A percentile compares a stretch with the other conserved stretches of the same genome.
These are phyloP conservation scores for Omphalotus olearius DNA, from an alignment of 1,284 basidiomycete genomes.

Conservation along the genomic window DNA sequence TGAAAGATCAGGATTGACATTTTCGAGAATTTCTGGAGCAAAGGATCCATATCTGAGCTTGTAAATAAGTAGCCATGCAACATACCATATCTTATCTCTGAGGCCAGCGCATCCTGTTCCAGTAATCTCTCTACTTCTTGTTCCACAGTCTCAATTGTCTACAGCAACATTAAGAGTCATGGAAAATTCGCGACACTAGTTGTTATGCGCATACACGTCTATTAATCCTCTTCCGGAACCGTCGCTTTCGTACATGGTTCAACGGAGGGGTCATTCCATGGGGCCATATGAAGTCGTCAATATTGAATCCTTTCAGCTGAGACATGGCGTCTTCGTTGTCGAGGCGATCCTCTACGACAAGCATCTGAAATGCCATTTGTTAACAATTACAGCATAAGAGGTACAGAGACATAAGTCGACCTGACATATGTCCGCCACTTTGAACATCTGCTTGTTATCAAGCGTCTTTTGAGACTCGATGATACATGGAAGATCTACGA, in stretches of 20 bases:
- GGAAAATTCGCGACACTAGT: background rate
- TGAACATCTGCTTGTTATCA: constrained; percentile 97
- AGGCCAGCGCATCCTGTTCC: constrained; percentile 81
- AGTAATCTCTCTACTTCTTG: constrained; percentile 93
- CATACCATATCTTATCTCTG: constrained; percentile 75
- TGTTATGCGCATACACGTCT: constrained; percentile 51
- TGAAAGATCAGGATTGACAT: constrained; percentile 83
- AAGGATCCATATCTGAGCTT: background rate
- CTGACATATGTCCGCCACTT: constrained; percentile 97
- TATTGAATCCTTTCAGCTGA: constrained; percentile 70
- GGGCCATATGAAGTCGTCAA: constrained; percentile 97
- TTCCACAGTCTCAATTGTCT: constrained; percentile 97
- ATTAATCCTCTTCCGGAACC: constrained; percentile 90
- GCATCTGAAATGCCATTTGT: constrained; percentile 53
- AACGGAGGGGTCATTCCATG: constrained; percentile 96
- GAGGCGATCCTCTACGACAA: constrained; percentile 80
- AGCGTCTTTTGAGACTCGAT: constrained; percentile 96
- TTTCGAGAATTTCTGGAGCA: constrained; percentile 67
- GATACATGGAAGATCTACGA: constrained; percentile 94
- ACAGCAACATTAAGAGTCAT: background rate
- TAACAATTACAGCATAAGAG: constrained; percentile 8
- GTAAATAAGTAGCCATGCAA: background rate
- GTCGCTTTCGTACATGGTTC: constrained; percentile 85
- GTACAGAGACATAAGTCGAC: constrained; percentile 33
- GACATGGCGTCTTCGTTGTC: constrained; percentile 60